phyloP scores from a whole-genome alignment of 2,329 filamentous ascomycete genomes.

The Akanthomyces muscarius region DNA sequence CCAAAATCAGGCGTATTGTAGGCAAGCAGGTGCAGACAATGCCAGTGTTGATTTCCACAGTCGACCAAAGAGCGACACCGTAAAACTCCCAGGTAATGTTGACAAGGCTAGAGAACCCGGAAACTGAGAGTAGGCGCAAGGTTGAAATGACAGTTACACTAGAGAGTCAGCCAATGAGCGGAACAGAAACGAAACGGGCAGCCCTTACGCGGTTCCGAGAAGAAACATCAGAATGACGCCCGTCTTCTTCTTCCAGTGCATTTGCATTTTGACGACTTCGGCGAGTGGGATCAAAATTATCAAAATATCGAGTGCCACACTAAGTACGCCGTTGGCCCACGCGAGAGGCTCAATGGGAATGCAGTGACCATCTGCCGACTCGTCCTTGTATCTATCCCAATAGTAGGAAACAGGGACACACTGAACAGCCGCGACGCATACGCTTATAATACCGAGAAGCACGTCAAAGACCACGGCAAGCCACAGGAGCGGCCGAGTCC shows the following conservation, averaged over 20 bases:
- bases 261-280: conserved; percentile 32
- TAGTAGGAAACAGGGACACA: conserved; percentile 43
- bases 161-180: background rate
- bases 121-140: background rate
- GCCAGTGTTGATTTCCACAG: background rate
- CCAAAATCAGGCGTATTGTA: background rate
- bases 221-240: conserved; percentile 40
- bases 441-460: conserved; percentile 34
- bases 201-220: conserved; percentile 33
- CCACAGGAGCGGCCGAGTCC: conserved; percentile 34
- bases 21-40: background rate
- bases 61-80: background rate
- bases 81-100: background rate
- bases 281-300: conserved; percentile 43
- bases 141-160: background rate
- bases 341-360: conserved; percentile 40
- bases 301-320: conserved; percentile 43
- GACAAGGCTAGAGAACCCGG: background rate
- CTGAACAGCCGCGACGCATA: conserved; percentile 40
- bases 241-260: conserved; percentile 39
- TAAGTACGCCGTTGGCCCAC: conserved; percentile 44
- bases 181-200: background rate
- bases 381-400: conserved; percentile 45
- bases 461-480: conserved; percentile 32
- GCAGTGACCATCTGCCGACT: conserved; percentile 39